Percentiles rank a stretch among this genome's conserved stretches.
phyloP scores from a whole-genome alignment of 768 basidiomycete genomes.

The Collybiopsis confluens region DNA sequence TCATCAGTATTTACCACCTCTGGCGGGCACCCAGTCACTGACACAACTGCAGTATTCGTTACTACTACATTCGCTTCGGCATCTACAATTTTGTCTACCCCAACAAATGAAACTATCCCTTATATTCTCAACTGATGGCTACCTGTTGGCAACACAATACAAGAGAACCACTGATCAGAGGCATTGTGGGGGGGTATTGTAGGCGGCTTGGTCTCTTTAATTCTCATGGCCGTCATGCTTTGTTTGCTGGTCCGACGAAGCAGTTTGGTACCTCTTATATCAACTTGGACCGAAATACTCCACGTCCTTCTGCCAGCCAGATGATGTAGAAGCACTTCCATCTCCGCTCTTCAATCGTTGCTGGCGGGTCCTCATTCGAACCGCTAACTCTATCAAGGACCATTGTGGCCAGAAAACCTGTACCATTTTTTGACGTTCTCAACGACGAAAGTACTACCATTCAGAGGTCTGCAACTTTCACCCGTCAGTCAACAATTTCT shows the following conservation, averaged over 20 bases:
- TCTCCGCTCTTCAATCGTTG: conserved; percentile 2
- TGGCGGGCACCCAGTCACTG: no score
- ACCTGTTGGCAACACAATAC: no score
- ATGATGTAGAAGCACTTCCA: neutral
- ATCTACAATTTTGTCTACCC: no score
- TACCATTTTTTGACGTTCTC: neutral
- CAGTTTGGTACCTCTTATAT: neutral
- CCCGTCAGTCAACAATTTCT: neutral
- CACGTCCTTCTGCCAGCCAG: neutral
- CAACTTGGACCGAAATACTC: conserved; percentile 3
- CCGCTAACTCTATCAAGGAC: neutral
- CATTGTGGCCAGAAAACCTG: neutral
- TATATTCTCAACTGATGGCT: no score
- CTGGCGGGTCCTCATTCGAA: neutral
- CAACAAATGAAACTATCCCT: neutral
- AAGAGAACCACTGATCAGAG: neutral
- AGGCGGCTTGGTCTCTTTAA: neutral
- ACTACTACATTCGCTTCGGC: no score
- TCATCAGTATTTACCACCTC: no score
- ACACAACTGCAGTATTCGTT: no score
- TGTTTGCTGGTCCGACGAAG: neutral
- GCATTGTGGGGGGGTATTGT: neutral
- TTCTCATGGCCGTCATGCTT: neutral
- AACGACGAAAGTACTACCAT: neutral
- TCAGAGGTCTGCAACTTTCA: neutral